Base-by-base conservation (phyloP, 1,139 yeast genomes). In the Protomyces macrosporus region DNA sequence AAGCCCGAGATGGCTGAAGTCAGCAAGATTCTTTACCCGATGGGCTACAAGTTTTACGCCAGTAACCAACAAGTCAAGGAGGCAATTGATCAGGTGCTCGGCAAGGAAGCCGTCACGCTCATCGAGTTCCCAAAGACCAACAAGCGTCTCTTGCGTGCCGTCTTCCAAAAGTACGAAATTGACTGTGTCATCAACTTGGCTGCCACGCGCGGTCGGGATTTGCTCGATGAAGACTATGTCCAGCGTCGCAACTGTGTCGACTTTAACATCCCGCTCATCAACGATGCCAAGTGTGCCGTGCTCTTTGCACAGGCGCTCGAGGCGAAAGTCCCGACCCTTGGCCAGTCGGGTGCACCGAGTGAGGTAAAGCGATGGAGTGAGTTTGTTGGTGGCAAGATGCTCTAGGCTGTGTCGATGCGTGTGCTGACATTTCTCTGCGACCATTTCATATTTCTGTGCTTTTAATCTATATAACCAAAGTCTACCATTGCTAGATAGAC, bases 201-300 rank as follows among this genome's bases (percentile, higher is more conserved):
- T 61, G 82, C 81, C 71, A 87, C 90, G 58, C 84, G 97, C 75
- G 98, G 98, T 48, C 95, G 88, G 73, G 78, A 82, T 69, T 81
- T 89, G 70, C 78, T 84, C 68, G 98, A 93, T 72, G 87, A 88
- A 76, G 98, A 93, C 77, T 93, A 93, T 75, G 87, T 91, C 64
- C 93, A 93, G 98, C 87, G 99, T 81, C 87, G 99, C 80, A 93
- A 91, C 75, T 98, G 98, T 61, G 95, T 93, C 78, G 99, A 93
- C 77, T 93, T 95, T 75, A 98, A 89, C 66, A 87, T 93, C 72
- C 97, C 98, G 57, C 81, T 93, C 75, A 91, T 93, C 80, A 93
- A 93, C 74, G 98, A 93, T 78, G 97, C 98, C 69, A 86, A 90
- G 75, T 93, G 98, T 39, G 87, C 97, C 3, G 76, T 85, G 71